Conservation (phyloP, 805 yeast species). For the Lipomyces yamanashiensis region DNA sequence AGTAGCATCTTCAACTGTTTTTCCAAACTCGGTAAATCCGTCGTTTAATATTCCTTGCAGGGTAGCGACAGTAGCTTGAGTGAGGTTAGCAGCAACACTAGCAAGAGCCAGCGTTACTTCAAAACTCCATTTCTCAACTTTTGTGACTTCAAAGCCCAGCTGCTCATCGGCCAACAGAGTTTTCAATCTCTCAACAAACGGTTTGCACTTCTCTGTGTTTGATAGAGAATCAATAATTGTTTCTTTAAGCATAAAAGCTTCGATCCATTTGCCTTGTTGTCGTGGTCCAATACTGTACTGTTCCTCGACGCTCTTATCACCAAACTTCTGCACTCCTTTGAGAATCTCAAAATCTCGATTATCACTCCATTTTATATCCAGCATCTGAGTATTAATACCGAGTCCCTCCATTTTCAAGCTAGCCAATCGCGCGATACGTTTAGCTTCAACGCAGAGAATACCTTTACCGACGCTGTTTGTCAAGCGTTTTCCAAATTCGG, state of each 20-base stretch:
- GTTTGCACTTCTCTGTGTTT: constrained; percentile 39
- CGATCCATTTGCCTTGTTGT: constrained; percentile 44
- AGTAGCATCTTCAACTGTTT: not conserved
- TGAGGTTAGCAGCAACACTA: constrained; percentile 9
- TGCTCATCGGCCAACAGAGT: constrained; percentile 22
- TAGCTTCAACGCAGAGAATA: constrained; percentile 43
- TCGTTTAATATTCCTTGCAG: constrained; percentile 12
- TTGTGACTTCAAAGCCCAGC: constrained; percentile 41
- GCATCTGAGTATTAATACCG: constrained; percentile 17
- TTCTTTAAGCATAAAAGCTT: constrained; percentile 49
- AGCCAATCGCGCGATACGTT: constrained; percentile 41
- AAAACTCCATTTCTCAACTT: constrained; percentile 49
- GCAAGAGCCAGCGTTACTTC: constrained; percentile 35
- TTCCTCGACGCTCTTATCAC: constrained; percentile 39
- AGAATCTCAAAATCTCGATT: constrained; percentile 63
- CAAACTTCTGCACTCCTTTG: constrained; percentile 56
- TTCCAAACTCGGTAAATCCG: constrained; percentile 4
- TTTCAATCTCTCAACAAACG: constrained; percentile 38
- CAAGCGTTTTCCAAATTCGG: constrained; percentile 62
- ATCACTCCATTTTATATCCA: constrained; percentile 47
- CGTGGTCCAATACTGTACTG: constrained; percentile 41
- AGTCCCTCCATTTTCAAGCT: constrained; percentile 42
- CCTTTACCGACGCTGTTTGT: constrained; percentile 55
- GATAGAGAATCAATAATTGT: constrained; percentile 46
- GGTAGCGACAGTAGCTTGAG: constrained; percentile 4